Base-by-base conservation (phyloP, 805 yeast species). In the Ogataea kodamae region DNA sequence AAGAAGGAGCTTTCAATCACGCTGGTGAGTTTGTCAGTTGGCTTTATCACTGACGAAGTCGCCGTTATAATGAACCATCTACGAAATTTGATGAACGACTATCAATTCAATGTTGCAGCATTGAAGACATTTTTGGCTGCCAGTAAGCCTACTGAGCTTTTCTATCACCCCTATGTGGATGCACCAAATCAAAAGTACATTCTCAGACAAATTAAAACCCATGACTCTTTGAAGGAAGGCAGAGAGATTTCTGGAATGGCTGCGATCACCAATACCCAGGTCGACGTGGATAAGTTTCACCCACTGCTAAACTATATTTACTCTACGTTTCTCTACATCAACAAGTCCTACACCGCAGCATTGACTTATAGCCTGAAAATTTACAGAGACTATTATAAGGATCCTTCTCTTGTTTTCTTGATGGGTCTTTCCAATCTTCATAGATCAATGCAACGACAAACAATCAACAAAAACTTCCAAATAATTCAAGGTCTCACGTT, bases 141-240 rank as follows among this genome's bases (percentile, higher is more conserved):
- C 28, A 46, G 50, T 18, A 30, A 50, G n/a, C 57, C 63, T 13
- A 45, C 43, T 7, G 41, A 31, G 9, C 30, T 29, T 18, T 51
- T 42, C 35, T 42, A 43, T 20, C 43, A 37, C n/a, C 45, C 46
- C 3, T 75, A 83, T 39, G 79, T 85, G 30, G 79, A 82, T 29
- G 78, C 86, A 21, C 84, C 86, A 42, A 90, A 86, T 52, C 97
- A 90, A 50, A 92, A 92, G 56, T 90, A 78, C 54, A 79, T 90
- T 43, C 62, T 92, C 40, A 76, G 98, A 46, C 97, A 89, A 48
- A 67, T 90, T 44, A 92, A 90, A 54, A 94, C 96, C 0, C 78
- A 75, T 54, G 98, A 92, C 55, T 74, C 92, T 3, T 50, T 81
- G 10, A 69, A 76, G 18, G 66, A 64, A 7, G 59, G 67, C 7